A percentile compares a stretch with the other conserved stretches of the same genome.
phyloP scores from a whole-genome alignment of 129 eudicot species.

The Arctium lappa region DNA sequence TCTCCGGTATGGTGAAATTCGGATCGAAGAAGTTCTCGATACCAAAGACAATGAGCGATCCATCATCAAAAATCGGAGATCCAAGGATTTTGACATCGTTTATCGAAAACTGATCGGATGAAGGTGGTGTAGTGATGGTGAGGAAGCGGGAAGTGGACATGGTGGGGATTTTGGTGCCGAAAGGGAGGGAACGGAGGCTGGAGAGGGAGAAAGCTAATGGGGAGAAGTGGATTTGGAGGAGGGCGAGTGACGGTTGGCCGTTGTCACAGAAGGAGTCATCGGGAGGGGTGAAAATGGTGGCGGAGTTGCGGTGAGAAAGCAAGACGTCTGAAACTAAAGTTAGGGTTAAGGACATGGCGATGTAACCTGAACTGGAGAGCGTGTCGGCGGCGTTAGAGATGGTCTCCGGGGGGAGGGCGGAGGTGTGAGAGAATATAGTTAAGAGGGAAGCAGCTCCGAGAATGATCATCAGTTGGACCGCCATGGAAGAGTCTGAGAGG shows the following conservation, averaged over 20 bases:
- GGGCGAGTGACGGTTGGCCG: conserved; percentile 56
- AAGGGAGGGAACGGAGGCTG: conserved; percentile 53
- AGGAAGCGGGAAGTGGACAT: conserved; percentile 33
- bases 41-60: conserved; percentile 50
- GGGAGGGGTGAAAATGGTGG: conserved; percentile 63
- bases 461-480: conserved; percentile 17
- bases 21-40: conserved; percentile 52
- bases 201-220: conserved; percentile 45
- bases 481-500: conserved; percentile 32
- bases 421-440: conserved; percentile 25
- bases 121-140: conserved; percentile 37
- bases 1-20: conserved; percentile 33
- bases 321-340: conserved; percentile 39
- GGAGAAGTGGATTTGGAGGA: conserved; percentile 55
- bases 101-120: conserved; percentile 33
- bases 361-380: conserved; percentile 69
- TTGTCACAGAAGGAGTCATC: conserved; percentile 42
- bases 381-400: conserved; percentile 61
- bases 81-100: conserved; percentile 46
- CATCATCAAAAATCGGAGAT: conserved; percentile 72
- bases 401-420: conserved; percentile 40
- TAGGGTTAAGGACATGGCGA: conserved; percentile 75
- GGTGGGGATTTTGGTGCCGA: conserved; percentile 51
- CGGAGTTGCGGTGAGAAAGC: conserved; percentile 34
- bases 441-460: conserved; percentile 22